Evolutionary conservation across 2,329 filamentous ascomycete genomes (phyloP).

Genomic region (Epichloe glyceriae): DNA sequence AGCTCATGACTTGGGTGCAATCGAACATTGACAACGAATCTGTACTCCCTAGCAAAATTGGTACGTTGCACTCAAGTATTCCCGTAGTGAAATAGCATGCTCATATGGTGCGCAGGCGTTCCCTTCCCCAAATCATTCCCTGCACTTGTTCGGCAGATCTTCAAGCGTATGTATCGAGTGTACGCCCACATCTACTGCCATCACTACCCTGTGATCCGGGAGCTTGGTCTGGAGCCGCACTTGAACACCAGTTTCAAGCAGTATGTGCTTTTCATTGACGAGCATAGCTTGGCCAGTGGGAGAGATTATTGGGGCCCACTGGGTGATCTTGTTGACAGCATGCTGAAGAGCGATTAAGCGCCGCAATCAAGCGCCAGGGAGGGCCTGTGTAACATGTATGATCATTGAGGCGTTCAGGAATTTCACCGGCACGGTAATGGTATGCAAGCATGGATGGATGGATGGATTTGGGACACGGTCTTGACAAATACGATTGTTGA

Average conservation of each 20-base stretch:
- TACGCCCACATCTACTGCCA: slow-evolving; percentile 99
- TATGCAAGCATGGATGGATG: neutral
- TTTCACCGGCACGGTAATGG: neutral
- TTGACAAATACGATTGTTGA: neutral
- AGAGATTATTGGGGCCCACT: slow-evolving; percentile 97
- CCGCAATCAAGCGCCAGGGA: neutral
- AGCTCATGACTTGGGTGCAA: slow-evolving; percentile 95
- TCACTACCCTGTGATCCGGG: slow-evolving; percentile 92
- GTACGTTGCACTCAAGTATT: slow-evolving; percentile 26
- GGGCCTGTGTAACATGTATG: slow-evolving; percentile 5
- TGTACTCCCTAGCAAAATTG: slow-evolving; percentile 88
- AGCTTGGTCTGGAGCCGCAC: slow-evolving; percentile 90
- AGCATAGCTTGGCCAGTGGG: slow-evolving; percentile 81
- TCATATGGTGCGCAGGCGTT: slow-evolving; percentile 43
- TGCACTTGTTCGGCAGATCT: slow-evolving; percentile 80
- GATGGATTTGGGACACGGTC: neutral
- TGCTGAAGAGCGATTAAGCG: slow-evolving; percentile 76
- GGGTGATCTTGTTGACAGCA: slow-evolving; percentile 92
- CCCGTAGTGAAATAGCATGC: neutral
- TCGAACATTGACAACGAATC: slow-evolving; percentile 89
- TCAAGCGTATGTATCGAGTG: slow-evolving; percentile 97
- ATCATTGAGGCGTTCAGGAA: slow-evolving; percentile 13
- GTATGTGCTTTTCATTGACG: slow-evolving; percentile 96
- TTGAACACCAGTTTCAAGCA: slow-evolving; percentile 99
- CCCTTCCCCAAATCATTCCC: slow-evolving; percentile 92